Evolutionary conservation across 2,329 filamentous ascomycete species (phyloP).

Genomic region (Aspergillus tanneri): DNA sequence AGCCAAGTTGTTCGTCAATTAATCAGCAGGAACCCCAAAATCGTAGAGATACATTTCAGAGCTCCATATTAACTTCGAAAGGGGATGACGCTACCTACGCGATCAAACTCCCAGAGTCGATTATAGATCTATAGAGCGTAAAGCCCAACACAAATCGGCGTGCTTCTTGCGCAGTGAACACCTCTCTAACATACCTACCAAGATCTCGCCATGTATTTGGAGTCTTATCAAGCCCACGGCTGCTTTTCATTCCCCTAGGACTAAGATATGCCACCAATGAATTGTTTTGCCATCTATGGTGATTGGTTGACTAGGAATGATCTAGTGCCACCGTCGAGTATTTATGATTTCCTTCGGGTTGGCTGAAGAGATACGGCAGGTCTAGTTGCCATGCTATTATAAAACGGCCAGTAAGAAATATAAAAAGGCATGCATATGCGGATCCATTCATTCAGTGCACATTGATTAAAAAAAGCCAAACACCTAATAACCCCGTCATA

Average conservation of each 20-base stretch:
- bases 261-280: constrained; percentile 10
- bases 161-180: constrained; percentile 9
- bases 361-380: too few relatives aligned
- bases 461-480: background rate
- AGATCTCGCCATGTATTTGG: constrained; percentile 12
- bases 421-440: too few relatives aligned
- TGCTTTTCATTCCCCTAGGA: constrained; percentile 11
- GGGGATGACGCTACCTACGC: constrained; percentile 3
- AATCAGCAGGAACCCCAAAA: constrained; percentile 11
- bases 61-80: constrained; percentile 10
- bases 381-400: too few relatives aligned
- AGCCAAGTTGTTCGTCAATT: constrained; percentile 7
- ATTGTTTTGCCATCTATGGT: background rate
- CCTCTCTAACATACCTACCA: constrained; percentile 12
- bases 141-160: constrained; percentile 8
- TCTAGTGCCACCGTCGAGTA: too few relatives aligned
- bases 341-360: too few relatives aligned
- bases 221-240: background rate
- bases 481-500: background rate
- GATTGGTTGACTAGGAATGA: too few relatives aligned
- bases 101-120: constrained; percentile 11
- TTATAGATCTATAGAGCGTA: constrained; percentile 10
- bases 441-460: background rate
- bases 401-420: too few relatives aligned
- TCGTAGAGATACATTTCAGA: background rate